Percentiles rank a stretch among this genome's conserved stretches.
Conservation (phyloP, 2,329 filamentous ascomycete genomes). For the Fusarium annulatum region DNA sequence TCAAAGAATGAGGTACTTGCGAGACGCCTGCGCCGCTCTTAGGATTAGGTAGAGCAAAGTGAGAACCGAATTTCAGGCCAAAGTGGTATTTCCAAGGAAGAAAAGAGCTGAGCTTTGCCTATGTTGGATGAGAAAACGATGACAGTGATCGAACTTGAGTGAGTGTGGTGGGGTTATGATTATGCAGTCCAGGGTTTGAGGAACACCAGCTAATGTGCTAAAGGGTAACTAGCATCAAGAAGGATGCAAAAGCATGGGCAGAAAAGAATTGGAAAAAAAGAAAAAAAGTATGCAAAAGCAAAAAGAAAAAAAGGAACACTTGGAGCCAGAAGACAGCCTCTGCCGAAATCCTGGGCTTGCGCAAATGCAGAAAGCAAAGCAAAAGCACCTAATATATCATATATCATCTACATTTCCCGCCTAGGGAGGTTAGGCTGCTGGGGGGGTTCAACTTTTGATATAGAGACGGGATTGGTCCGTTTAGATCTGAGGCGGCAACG, state of each 20-base stretch:
- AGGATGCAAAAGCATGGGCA: not conserved
- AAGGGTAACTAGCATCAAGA: conserved; percentile 11
- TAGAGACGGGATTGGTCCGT: conserved; percentile 10
- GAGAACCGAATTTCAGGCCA: not conserved
- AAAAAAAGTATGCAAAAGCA: not conserved
- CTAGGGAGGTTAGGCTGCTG: not conserved
- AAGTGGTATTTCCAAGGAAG: conserved; percentile 14
- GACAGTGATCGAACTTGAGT: conserved; percentile 12
- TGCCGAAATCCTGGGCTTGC: conserved; percentile 16
- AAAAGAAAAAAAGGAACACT: conserved; percentile 12
- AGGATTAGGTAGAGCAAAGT: not conserved
- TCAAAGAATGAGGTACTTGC: conserved; percentile 35
- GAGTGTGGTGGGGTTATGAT: conserved; percentile 43
- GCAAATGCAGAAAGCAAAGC: conserved; percentile 11
- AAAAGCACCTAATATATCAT: conserved; percentile 7
- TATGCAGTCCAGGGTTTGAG: conserved; percentile 39
- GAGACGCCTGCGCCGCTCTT: conserved; percentile 39
- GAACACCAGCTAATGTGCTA: conserved; percentile 15
- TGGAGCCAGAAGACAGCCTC: not conserved
- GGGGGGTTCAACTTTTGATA: not conserved
- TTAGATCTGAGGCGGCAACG: not conserved
- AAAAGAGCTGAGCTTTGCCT: conserved; percentile 17
- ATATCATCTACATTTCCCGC: conserved; percentile 7
- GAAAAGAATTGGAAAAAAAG: not conserved
- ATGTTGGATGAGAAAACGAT: conserved; percentile 21